phyloP scores from a whole-genome alignment of 2,329 filamentous ascomycete species.

The Aureobasidium uvarum region DNA sequence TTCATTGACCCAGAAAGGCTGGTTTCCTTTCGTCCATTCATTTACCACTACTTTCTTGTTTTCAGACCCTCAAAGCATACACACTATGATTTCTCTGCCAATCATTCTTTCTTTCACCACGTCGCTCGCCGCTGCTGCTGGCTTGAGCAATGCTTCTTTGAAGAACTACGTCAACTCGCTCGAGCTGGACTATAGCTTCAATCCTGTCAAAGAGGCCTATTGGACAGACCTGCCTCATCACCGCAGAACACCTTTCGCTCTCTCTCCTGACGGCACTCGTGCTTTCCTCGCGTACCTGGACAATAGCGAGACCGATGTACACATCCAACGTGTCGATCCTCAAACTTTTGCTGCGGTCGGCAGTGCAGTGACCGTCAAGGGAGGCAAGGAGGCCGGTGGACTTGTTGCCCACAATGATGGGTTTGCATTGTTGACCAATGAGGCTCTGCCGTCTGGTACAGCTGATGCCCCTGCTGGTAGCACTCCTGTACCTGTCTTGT shows the following conservation, averaged over 20 bases:
- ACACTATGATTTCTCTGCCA: conserved; percentile 27
- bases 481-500: conserved; percentile 57
- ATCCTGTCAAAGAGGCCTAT: conserved; percentile 59
- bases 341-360: conserved; percentile 56
- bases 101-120: conserved; percentile 33
- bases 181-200: conserved; percentile 53
- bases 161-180: conserved; percentile 46
- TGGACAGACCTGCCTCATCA: conserved; percentile 62
- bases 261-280: conserved; percentile 59
- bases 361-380: conserved; percentile 51
- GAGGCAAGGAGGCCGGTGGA: conserved; percentile 59
- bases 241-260: conserved; percentile 61
- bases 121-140: conserved; percentile 38
- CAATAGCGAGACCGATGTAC: conserved; percentile 54
- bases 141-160: conserved; percentile 45
- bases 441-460: conserved; percentile 53
- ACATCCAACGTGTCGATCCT: conserved; percentile 58
- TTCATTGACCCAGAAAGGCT: not conserved
- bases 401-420: conserved; percentile 62
- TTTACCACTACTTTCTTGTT: not conserved
- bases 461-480: conserved; percentile 49
- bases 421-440: conserved; percentile 62
- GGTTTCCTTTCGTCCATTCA: conserved; percentile 18
- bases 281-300: conserved; percentile 63
- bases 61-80: not conserved